Evolutionary conservation across 2,329 filamentous ascomycete genomes (phyloP).

Genomic region (Teratosphaeria zuluensis): DNA sequence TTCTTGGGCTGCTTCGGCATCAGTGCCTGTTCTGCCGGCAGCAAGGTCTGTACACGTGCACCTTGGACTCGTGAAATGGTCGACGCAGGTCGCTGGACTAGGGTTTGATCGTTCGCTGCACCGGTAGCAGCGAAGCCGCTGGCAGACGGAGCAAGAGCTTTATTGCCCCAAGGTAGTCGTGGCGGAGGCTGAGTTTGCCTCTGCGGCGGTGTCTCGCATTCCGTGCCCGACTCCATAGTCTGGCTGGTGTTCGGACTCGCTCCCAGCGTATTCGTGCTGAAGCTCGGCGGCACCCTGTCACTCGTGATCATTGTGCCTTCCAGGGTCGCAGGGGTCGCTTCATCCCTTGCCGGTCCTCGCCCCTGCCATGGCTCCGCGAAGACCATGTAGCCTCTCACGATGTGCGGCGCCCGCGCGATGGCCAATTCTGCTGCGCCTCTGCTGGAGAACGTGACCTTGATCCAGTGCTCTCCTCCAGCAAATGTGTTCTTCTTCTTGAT

Average conservation of each 20-base stretch:
- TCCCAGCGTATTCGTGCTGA: slow-evolving; percentile 23
- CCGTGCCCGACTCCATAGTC: slow-evolving; percentile 1
- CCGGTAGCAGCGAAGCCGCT: background rate
- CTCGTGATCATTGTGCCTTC: slow-evolving; percentile 23
- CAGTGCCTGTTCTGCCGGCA: slow-evolving; percentile 37
- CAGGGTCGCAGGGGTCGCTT: slow-evolving; percentile 30
- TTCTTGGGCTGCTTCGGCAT: slow-evolving; percentile 35
- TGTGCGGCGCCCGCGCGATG: slow-evolving; percentile 37
- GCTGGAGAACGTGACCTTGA: slow-evolving; percentile 48
- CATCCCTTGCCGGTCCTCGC: slow-evolving; percentile 34
- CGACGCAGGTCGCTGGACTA: background rate
- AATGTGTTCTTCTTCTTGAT: slow-evolving; percentile 71
- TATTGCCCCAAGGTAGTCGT: slow-evolving; percentile 1
- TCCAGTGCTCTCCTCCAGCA: slow-evolving; percentile 82
- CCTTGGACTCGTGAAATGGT: slow-evolving; percentile 19
- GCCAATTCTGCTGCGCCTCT: slow-evolving; percentile 40
- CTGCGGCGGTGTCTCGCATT: slow-evolving; percentile 1
- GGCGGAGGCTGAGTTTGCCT: slow-evolving; percentile 1
- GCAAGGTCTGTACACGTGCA: slow-evolving; percentile 30
- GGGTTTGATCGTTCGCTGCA: background rate
- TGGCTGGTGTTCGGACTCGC: slow-evolving; percentile 10
- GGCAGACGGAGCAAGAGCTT: background rate
- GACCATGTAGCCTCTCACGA: slow-evolving; percentile 38
- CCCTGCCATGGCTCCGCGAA: slow-evolving; percentile 40
- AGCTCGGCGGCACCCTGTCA: slow-evolving; percentile 18